Evolutionary conservation across 2,329 filamentous ascomycete species (phyloP).

Genomic region (Chrysoporthe deuterocubensis): DNA sequence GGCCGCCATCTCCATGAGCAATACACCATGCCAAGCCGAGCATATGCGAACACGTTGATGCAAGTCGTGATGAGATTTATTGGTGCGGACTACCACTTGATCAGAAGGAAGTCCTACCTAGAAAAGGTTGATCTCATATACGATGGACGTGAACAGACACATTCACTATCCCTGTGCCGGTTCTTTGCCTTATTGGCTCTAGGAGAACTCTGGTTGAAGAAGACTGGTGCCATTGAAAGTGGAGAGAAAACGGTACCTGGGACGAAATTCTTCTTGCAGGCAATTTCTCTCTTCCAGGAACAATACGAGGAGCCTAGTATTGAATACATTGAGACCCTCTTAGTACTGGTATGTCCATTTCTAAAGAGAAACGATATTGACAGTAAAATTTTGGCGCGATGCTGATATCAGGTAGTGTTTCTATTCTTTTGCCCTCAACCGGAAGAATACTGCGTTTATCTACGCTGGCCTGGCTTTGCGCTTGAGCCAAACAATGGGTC

Average conservation of each 20-base stretch:
- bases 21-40: slow-evolving; percentile 38
- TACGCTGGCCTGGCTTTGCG: slow-evolving; percentile 44
- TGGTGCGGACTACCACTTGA: slow-evolving; percentile 42
- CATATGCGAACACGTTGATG: slow-evolving; percentile 42
- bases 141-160: slow-evolving; percentile 31
- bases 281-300: slow-evolving; percentile 41
- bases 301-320: slow-evolving; percentile 42
- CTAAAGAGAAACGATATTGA: neutral
- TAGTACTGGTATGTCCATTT: slow-evolving; percentile 40
- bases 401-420: slow-evolving; percentile 36
- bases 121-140: slow-evolving; percentile 39
- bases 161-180: slow-evolving; percentile 24
- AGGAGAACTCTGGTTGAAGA: slow-evolving; percentile 31
- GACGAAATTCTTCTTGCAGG: slow-evolving; percentile 40
- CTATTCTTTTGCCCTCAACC: slow-evolving; percentile 44
- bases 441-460: slow-evolving; percentile 44
- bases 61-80: slow-evolving; percentile 43
- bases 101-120: slow-evolving; percentile 39
- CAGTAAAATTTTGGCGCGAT: neutral
- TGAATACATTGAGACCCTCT: slow-evolving; percentile 42
- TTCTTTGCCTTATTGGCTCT: slow-evolving; percentile 30
- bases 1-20: slow-evolving; percentile 27
- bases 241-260: slow-evolving; percentile 41
- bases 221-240: slow-evolving; percentile 15
- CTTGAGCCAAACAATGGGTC: slow-evolving; percentile 41